These are phyloP conservation scores for Westerdykella ornata DNA, from an alignment of 2,329 filamentous ascomycete species.

Conservation along the genomic window DNA sequence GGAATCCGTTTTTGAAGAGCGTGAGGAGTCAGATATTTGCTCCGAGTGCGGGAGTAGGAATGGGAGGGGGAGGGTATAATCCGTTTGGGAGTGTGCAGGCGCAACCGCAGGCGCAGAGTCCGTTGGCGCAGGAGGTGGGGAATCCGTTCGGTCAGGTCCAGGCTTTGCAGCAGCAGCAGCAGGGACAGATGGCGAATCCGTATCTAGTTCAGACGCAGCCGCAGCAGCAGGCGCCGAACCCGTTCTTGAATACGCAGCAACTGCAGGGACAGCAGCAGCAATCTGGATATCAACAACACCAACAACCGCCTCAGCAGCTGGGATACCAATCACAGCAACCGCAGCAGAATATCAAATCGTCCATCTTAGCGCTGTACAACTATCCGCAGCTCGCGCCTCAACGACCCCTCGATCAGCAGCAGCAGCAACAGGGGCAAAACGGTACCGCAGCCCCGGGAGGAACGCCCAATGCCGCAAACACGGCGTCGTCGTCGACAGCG, in stretches of 20 bases:
- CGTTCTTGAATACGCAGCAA: conserved; percentile 29
- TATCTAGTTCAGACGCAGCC: conserved; percentile 17
- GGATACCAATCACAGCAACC: conserved; percentile 44
- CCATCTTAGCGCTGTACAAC: conserved; percentile 70
- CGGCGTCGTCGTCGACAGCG: conserved; percentile 6
- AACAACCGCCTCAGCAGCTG: conserved; percentile 31
- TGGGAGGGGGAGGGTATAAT: conserved; percentile 1
- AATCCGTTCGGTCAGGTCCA: conserved; percentile 65
- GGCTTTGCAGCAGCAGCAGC: conserved; percentile 38
- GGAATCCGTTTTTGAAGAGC: conserved; percentile 42
- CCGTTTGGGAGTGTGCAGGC: conserved; percentile 14
- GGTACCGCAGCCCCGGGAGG: conserved; percentile 15
- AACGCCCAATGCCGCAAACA: conserved; percentile 18
- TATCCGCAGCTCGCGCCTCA: conserved; percentile 50
- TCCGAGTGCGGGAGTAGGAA: conserved; percentile 11
- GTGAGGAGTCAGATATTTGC: conserved; percentile 40
- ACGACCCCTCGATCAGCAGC: conserved; percentile 33
- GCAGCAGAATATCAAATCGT: conserved; percentile 54
- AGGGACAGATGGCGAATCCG: conserved; percentile 18
- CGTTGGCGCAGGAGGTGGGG: conserved; percentile 20
- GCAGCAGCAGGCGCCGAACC: conserved; percentile 12
- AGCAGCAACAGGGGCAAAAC: conserved; percentile 1
- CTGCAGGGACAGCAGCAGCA: conserved; percentile 23
- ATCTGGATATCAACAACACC: conserved; percentile 16
- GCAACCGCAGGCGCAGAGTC: conserved; percentile 45